phyloP scores from a whole-genome alignment of 2,329 filamentous ascomycete species.

The Rhinocladiella mackenziei region DNA sequence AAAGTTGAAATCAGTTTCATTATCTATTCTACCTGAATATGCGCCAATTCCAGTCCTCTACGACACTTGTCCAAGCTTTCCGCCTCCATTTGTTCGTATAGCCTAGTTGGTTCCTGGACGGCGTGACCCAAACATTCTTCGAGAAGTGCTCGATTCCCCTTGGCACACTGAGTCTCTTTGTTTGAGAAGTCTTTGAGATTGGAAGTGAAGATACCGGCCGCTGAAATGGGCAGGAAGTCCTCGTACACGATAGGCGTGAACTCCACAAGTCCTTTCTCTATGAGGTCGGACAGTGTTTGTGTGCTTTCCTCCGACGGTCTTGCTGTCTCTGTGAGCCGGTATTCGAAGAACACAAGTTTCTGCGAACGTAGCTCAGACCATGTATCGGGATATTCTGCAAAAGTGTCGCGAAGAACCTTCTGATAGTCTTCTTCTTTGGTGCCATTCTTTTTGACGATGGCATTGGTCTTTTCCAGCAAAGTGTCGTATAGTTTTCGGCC shows the following conservation, averaged over 20 bases:
- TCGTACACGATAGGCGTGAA: constrained; percentile 50
- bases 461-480: constrained; percentile 33
- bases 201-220: constrained; percentile 51
- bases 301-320: too few species aligned
- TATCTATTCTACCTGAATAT: too few species aligned
- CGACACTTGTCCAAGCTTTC: background rate
- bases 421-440: constrained; percentile 34
- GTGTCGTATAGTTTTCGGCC: constrained; percentile 48
- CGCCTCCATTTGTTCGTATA: background rate
- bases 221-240: constrained; percentile 53
- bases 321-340: too few species aligned
- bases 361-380: constrained; percentile 38
- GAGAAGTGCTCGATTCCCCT: background rate
- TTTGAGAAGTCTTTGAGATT: constrained; percentile 35
- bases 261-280: constrained; percentile 35
- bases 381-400: constrained; percentile 43
- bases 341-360: constrained; percentile 42
- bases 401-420: too few species aligned
- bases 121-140: background rate
- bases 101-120: background rate
- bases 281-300: constrained; percentile 35
- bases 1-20: too few species aligned
- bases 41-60: too few species aligned
- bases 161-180: background rate
- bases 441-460: constrained; percentile 8